These are phyloP conservation scores for Sporothrix brunneoviolacea DNA, from an alignment of 2,329 filamentous ascomycete genomes.

Conservation along the genomic window DNA sequence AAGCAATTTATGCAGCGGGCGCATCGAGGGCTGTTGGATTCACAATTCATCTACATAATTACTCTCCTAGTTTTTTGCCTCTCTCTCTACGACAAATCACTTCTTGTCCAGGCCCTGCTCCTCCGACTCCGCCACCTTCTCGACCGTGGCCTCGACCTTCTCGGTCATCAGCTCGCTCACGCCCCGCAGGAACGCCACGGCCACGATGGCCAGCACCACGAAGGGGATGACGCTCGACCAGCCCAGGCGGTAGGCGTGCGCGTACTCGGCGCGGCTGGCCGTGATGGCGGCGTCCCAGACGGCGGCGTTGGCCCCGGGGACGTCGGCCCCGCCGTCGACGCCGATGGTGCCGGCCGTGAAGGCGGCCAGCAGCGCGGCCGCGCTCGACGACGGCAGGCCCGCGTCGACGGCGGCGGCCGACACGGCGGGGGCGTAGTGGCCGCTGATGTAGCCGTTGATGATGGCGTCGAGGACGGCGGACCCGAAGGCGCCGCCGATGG, in stretches of 20 bases:
- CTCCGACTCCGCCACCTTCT: constrained; percentile 23
- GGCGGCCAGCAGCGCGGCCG: constrained; percentile 33
- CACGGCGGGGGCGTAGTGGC: constrained; percentile 34
- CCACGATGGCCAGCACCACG: constrained; percentile 40
- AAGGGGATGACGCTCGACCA: constrained; percentile 47
- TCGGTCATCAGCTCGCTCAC: constrained; percentile 48
- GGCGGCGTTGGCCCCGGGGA: constrained; percentile 31
- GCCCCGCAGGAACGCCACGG: constrained; percentile 37
- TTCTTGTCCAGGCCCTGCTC: neutral
- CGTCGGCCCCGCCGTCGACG: constrained; percentile 21
- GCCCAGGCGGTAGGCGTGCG: constrained; percentile 41
- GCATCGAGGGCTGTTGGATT: too few relatives aligned
- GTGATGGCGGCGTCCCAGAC: constrained; percentile 32
- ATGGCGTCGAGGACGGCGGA: constrained; percentile 46
- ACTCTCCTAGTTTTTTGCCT: too few relatives aligned
- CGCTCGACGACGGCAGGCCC: constrained; percentile 33
- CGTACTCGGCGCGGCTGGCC: constrained; percentile 39
- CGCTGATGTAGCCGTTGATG: constrained; percentile 39
- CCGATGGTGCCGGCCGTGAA: constrained; percentile 29
- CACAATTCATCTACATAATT: too few relatives aligned
- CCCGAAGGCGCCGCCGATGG: constrained; percentile 47
- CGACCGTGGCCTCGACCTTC: constrained; percentile 46
- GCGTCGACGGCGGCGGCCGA: constrained; percentile 34
- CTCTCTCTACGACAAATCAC: too few relatives aligned
- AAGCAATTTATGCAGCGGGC: too few relatives aligned